Base-by-base conservation (phyloP, 2,329 filamentous ascomycete species). In the Tolypocladium sp. region DNA sequence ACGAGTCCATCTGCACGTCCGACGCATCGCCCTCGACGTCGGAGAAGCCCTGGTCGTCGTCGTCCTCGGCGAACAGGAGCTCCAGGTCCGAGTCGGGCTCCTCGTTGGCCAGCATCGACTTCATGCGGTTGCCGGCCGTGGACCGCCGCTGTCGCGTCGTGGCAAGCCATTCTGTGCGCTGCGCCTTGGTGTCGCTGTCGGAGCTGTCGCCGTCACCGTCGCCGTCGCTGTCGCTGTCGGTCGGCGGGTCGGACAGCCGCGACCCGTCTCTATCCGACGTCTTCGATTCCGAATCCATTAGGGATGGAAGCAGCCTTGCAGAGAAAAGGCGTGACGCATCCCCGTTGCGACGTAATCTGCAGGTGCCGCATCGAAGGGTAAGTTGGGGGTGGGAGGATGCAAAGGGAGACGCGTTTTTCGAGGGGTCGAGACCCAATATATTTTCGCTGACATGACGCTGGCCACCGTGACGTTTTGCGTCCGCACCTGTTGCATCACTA, bases 1-100 rank as follows among this genome's bases (percentile, higher is more conserved):
- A 95, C 17, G 89, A 92, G 67, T 95, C 91, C 78, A 97, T 88
- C 54, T 90, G 87, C 65, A 90, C 86, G 69, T 97, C 93, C 2
- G 88, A 90, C 2, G 77, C 84, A 58, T 83, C 82, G 13, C 81
- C 82, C 53, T 84, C 87, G 8, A 81, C 84, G 67, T 92, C 88
- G 58, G 84, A 86, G 73, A 92, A 88, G 62, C 88, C 82, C 60
- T 79, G 79, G 66, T 89, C 86, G 60, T 88, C 79, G 59, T 84
- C 90, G 61, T 88, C 85, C 69, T 90, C 87, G 63, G 86, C 85
- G 66, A 91, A 91, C n/a, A 91, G 79, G 2, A 90, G 77, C 65
- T 89, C 86, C n/a, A 91, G 80, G 56, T 87, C 84, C 35, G 81
- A 81, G 63, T 85, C 86, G 54, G 86, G 86, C 62, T 87, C 86